Evolutionary conservation across 148 eudicot species (phyloP), one percentile per base, ranked within the genome.

Genomic region (Cornus controversa): DNA sequence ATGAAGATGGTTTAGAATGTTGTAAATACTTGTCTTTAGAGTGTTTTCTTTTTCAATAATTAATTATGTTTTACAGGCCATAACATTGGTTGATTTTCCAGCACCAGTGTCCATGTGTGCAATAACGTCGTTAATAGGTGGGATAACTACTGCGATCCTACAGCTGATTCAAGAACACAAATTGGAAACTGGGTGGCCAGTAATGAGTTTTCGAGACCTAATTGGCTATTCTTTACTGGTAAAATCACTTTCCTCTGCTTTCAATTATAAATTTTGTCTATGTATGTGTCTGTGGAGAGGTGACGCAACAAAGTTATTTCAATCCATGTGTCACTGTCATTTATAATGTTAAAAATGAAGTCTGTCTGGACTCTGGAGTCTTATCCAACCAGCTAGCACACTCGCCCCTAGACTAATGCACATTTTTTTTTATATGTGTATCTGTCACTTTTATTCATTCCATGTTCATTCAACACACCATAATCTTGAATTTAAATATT

Each of bases 61-160:
- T 29, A 66, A 26, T 66, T 7, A 4, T 54, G 22, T 69, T 10
- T 80, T 75, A 16, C 87, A 92, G 92, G 97, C 94, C 27, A 80
- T 78, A 20, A 85, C 93, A 0, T 76, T 92, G 64, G 75, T 80
- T 3, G 91, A 90, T 31, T 90, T 90, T 74, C 91, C 97, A 22
- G 94, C 97, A 24, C 92, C 97, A 29, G 80, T 92, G 29, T 82
- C 91, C 4, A 37, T 92, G 75, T 87, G 91, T 80, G 89, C 92
- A 36, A 72, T 87, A 29, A 92, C 94, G 27, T 92, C 94, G 10
- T 29, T 92, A 4, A 82, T 92, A 10, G 94, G 97, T 25, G 86
- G 74, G 79, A 5, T 85, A 20, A 67, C 85, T 20, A 89, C 94
- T 7, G 66, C 75, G n/a, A 24, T 82, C 2, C 26, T 86, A 45